Evolutionary conservation across 495 filamentous ascomycete species (phyloP).

Genomic region (Aspergillus haitiensis): DNA sequence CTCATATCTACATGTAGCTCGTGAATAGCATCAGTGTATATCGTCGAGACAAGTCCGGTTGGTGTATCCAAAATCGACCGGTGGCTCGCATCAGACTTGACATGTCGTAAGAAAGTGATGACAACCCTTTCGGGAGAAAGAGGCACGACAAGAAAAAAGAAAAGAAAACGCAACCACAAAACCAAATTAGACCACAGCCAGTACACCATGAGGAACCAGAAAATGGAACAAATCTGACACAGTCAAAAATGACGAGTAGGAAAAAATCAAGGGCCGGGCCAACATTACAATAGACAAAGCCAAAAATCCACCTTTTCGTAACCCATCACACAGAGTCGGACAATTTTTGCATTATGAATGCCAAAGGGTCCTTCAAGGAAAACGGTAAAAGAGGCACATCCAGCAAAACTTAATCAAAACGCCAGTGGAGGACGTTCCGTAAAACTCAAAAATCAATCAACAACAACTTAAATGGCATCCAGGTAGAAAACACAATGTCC

Average conservation of each 20-base stretch:
- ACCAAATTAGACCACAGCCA: conserved; percentile 30
- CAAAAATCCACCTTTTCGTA: conserved; percentile 38
- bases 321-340: conserved; percentile 27
- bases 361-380: conserved; percentile 12
- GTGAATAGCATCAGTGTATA: conserved; percentile 37
- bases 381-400: conserved; percentile 18
- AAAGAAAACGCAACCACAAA: conserved; percentile 20
- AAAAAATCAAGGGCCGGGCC: conserved; percentile 17
- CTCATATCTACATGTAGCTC: conserved; percentile 51
- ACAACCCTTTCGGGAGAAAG: conserved; percentile 23
- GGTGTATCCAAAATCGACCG: conserved; percentile 27
- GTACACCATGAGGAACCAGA: conserved; percentile 33
- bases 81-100: conserved; percentile 32
- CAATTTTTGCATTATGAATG: conserved; percentile 32
- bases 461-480: conserved; percentile 24
- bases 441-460: conserved; percentile 19
- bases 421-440: conserved; percentile 15
- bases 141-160: conserved; percentile 1
- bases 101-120: conserved; percentile 26
- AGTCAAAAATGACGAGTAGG: conserved; percentile 11
- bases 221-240: conserved; percentile 19
- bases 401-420: conserved; percentile 17
- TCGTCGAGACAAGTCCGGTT: conserved; percentile 38
- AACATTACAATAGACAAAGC: conserved; percentile 30
- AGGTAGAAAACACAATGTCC: conserved; percentile 26